Evolutionary conservation across 2,329 filamentous ascomycete genomes (phyloP), one percentile per base, ranked within the genome.

Genomic region (Diaporthe vaccinii): DNA sequence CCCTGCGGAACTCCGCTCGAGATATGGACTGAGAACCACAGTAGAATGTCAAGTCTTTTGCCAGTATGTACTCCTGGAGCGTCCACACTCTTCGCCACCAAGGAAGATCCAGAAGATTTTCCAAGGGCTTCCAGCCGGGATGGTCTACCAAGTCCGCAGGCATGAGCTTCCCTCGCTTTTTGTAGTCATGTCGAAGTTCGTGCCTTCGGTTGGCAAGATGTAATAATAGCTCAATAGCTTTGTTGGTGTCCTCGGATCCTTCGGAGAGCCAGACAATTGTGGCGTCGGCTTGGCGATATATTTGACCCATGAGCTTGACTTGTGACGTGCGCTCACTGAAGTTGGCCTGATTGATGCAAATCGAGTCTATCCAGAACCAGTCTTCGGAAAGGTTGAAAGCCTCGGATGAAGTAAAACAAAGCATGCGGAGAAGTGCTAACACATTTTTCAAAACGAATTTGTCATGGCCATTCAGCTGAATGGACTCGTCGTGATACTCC

Each of bases 311-410:
- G 28, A 72, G 67, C 39, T 75, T 72, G 25, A 75, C 73, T 46
- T 75, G 73, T 46, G 73, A 67, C 22, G 68, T 44, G 34, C 73
- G 73, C 73, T 75, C 73, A 20, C 36, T 53, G 2, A 72, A n/a
- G 17, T 67, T 44, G 14, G 36, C 41, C 68, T 75, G 73, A 31
- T 75, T 67, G 68, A 75, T 75, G 58, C 73, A 75, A 25, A 75
- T 67, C 28, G 73, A 75, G 58, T 75, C 73, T 36, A 75, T 75
- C 73, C 73, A 75, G 31, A 75, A 67, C 73, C 73, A 75, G 14
- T 72, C 39, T 2, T 74, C n/a, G 7, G 31, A 49, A 20, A 57
- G 49, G 6, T 65, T 20, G 20, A 74, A 58, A 2, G 28, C 39
- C 15, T 57, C 68, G 25, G 22, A n/a, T 12, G 39, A 36, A 22